Evolutionary conservation across 2,329 filamentous ascomycete genomes (phyloP), one percentile per base, ranked within the genome.

Genomic region (Pyricularia grisea): DNA sequence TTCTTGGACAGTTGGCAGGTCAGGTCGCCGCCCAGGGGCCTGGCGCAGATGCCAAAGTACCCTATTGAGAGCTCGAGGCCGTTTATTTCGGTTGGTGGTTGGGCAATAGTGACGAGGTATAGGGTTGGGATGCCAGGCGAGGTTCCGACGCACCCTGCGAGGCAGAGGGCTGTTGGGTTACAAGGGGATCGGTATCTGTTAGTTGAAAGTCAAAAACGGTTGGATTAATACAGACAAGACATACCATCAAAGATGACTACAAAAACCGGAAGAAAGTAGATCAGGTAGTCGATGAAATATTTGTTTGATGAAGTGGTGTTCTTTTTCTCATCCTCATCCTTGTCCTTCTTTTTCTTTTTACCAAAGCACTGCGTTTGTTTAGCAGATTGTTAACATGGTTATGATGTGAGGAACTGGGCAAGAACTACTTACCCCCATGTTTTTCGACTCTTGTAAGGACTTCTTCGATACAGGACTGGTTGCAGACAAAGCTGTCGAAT

Each of bases 121-220:
- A 68, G 67, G 31, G 42, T 65, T 2, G 67, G 67, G 33, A 68
- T 68, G n/a, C 67, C 60, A 7, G 67, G 58, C n/a, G 67, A 63
- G 7, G 67, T 68, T 10, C 31, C 33, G 2, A 65, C 17, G 33
- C 67, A 68, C 12, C 67, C 67, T 25, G 33, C 31, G 23, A 68
- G 61, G 50, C 50, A 31, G 50, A 67, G 55, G 17, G 58, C 66
- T 67, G 30, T 20, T 28, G 4, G 25, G 30, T 27, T 1, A 12
- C 23, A 17, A 27, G 23, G 33, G 0, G 25, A 10, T 33, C 9
- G 33, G 33, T 2, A 63, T 17, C 4, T 11, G 12, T 63, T 28
- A 63, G 60, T 63, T 5, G 5, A 17, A 0, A 23, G 27, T 20
- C 0, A 28, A 3, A 63, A 63, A 17, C 11, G 6, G n/a, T n/a